A percentile compares a stretch with the other conserved stretches of the same genome.
Evolutionary conservation across 2,329 filamentous ascomycete species (phyloP).

Genomic region (Remersonia thermophila): DNA sequence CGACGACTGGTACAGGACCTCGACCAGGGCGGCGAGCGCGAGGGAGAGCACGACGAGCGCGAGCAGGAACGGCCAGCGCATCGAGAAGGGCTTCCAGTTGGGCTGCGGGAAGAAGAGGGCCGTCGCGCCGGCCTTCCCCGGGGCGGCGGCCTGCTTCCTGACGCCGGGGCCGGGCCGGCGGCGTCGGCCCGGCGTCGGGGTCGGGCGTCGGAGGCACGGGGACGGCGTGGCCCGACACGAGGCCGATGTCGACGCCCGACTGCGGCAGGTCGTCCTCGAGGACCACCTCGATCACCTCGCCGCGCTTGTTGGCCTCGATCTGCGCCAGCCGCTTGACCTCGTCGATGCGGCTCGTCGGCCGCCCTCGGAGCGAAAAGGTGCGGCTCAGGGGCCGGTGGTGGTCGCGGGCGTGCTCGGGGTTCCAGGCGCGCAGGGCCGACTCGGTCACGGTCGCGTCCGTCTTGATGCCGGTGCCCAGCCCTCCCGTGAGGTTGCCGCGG

Average conservation of each 20-base stretch:
- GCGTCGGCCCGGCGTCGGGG: no score
- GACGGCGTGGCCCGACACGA: slow-evolving; percentile 30
- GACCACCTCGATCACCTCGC: slow-evolving; percentile 47
- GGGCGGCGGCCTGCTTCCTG: slow-evolving; percentile 27
- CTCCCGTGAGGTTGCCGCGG: slow-evolving; percentile 43
- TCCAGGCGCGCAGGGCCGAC: slow-evolving; percentile 35
- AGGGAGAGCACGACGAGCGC: slow-evolving; percentile 42
- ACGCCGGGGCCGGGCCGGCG: slow-evolving; percentile 14
- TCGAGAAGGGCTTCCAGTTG: slow-evolving; percentile 55
- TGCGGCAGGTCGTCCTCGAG: slow-evolving; percentile 23
- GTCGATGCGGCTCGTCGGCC: slow-evolving; percentile 19
- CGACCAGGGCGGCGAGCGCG: slow-evolving; percentile 38
- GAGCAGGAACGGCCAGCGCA: slow-evolving; percentile 49
- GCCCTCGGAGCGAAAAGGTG: slow-evolving; percentile 27
- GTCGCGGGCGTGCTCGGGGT: no score
- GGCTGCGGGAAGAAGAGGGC: slow-evolving; percentile 49
- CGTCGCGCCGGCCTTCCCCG: slow-evolving; percentile 26
- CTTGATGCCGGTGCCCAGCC: slow-evolving; percentile 41
- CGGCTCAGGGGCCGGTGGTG: slow-evolving; percentile 25
- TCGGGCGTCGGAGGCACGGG: no score
- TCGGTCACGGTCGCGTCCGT: slow-evolving; percentile 36
- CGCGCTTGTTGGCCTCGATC: slow-evolving; percentile 46
- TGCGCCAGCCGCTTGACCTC: slow-evolving; percentile 41
- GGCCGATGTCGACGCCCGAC: slow-evolving; percentile 37
- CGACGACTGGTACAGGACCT: slow-evolving; percentile 43